phyloP scores from a whole-genome alignment of 2,329 filamentous ascomycete species.

The Fusarium sacchari region DNA sequence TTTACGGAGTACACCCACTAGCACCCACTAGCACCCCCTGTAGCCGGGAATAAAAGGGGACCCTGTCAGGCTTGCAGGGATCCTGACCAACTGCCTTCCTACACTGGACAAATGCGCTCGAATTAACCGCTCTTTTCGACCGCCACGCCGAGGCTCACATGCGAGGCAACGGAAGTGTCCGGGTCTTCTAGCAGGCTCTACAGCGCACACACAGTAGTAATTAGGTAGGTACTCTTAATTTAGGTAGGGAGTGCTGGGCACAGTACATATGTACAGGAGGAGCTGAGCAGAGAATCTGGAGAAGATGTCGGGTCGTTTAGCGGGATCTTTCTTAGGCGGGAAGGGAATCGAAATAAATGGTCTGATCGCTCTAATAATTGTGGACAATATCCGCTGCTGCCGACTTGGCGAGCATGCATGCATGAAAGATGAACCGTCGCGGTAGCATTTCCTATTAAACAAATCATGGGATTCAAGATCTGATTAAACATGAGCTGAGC shows the following conservation, averaged over 20 bases:
- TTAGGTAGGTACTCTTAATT: no score
- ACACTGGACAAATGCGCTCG: slow-evolving; percentile 22
- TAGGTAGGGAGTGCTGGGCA: no score
- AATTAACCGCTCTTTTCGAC: slow-evolving; percentile 14
- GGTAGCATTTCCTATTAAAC: neutral
- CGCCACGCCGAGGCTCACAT: slow-evolving; percentile 43
- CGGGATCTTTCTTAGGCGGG: neutral
- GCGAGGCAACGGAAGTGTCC: slow-evolving; percentile 4
- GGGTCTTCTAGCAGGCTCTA: neutral
- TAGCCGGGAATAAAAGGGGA: slow-evolving; percentile 24
- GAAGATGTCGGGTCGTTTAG: neutral
- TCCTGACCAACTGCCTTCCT: slow-evolving; percentile 34
- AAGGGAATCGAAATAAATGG: slow-evolving; percentile 9
- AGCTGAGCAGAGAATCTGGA: neutral
- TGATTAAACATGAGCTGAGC: neutral
- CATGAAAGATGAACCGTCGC: neutral
- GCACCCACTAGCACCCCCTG: neutral
- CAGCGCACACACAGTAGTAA: neutral
- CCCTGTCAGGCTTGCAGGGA: slow-evolving; percentile 16
- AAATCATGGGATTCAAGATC: slow-evolving; percentile 1
- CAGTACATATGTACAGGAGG: no score
- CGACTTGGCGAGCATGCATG: slow-evolving; percentile 30
- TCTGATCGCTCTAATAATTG: neutral
- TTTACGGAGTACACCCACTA: slow-evolving; percentile 3
- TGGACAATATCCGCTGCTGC: slow-evolving; percentile 26